Evolutionary conservation across 805 yeast genomes (phyloP).

Genomic region (Ogataea pini): DNA sequence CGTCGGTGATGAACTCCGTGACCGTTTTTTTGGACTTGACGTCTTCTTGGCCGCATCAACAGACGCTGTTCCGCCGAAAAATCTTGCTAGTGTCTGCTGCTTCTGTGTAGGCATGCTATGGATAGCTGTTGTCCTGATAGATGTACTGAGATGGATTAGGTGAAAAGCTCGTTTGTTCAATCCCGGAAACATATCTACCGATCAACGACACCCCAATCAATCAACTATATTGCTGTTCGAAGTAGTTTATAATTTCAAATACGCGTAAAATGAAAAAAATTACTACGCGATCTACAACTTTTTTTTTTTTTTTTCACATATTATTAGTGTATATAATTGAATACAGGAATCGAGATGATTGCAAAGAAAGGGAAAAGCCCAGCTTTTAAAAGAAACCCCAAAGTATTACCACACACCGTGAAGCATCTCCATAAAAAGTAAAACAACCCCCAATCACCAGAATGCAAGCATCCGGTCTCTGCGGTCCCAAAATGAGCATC

Average conservation of each 20-base stretch:
- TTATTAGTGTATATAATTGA: conserved; percentile 4
- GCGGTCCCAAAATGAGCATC: conserved; percentile 6
- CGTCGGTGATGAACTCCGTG: conserved; percentile 11
- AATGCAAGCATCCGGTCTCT: conserved; percentile 1
- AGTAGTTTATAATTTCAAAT: no score
- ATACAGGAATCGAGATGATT: neutral
- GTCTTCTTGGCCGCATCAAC: conserved; percentile 2
- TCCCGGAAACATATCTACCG: neutral
- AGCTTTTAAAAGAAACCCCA: conserved; percentile 1
- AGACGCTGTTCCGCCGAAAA: conserved; percentile 17
- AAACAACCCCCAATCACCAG: conserved; percentile 1
- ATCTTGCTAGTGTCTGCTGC: conserved; percentile 25
- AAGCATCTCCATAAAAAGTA: neutral
- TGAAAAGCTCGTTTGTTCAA: neutral
- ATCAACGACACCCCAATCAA: no score
- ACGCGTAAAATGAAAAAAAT: no score
- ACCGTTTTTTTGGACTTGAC: conserved; percentile 8
- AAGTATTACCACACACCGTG: conserved; percentile 8
- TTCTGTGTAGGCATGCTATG: conserved; percentile 13
- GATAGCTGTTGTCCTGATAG: neutral
- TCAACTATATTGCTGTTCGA: no score
- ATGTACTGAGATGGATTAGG: no score
- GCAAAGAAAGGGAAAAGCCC: conserved; percentile 1
- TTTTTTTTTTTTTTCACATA: neutral
- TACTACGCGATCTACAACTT: no score